Evolutionary conservation across 768 basidiomycete species (phyloP).

Genomic region (Lentinula boryana): DNA sequence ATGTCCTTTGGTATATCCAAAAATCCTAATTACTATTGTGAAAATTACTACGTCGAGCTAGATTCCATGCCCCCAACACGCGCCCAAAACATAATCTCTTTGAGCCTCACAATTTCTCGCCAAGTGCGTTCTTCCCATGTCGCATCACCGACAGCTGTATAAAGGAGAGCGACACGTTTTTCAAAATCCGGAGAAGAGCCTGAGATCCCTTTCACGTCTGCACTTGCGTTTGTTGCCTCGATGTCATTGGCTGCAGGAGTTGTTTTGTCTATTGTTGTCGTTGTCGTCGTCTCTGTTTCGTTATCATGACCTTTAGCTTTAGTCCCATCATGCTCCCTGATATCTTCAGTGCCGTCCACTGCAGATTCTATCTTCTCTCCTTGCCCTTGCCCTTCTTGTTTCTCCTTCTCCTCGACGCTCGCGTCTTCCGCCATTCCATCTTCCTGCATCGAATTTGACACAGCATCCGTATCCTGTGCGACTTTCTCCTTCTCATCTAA

Average conservation of each 20-base stretch:
- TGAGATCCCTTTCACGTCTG: conserved; percentile 4
- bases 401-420: neutral
- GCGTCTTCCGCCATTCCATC: too few species aligned
- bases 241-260: neutral
- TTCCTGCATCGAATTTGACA: too few species aligned
- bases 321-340: neutral
- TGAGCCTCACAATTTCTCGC: conserved; percentile 68
- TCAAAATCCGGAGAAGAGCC: neutral
- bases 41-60: neutral
- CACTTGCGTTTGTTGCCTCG: conserved; percentile 8
- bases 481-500: conserved; percentile 2
- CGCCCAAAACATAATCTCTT: conserved; percentile 87
- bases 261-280: neutral
- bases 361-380: neutral
- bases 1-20: neutral
- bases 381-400: neutral
- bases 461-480: too few species aligned
- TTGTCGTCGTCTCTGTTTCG: neutral
- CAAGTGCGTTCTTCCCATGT: conserved; percentile 87
- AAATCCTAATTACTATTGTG: neutral
- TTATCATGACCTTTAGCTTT: too few species aligned
- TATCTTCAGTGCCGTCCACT: neutral
- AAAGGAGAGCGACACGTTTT: conserved; percentile 12
- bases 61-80: conserved; percentile 50
- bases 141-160: conserved; percentile 52